Evolutionary conservation across 73 alveolate species (phyloP).

Genomic region (Tetrahymena thermophila): DNA sequence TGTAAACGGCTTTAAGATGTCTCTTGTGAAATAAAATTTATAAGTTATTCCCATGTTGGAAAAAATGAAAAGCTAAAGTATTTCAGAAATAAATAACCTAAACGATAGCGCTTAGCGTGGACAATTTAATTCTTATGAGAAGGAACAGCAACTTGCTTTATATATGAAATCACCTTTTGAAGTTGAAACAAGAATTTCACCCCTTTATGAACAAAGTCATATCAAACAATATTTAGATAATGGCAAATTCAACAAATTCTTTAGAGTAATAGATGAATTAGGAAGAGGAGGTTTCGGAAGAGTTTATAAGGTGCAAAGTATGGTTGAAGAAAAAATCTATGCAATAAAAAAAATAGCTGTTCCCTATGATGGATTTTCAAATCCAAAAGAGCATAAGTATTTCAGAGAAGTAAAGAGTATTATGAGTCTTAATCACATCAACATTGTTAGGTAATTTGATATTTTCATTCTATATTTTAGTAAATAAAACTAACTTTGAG

Average conservation of each 20-base stretch:
- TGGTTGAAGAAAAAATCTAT: not conserved
- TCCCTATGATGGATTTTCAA: not conserved
- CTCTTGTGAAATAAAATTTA: not conserved
- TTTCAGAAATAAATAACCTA: not conserved
- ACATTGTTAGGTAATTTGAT: not conserved
- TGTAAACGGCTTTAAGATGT: not conserved
- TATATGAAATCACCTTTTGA: not conserved
- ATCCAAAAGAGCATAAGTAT: not conserved
- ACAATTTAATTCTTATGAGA: not conserved
- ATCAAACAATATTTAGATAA: not conserved
- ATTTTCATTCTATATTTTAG: too few relatives aligned
- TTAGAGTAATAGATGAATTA: not conserved
- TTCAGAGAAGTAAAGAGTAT: not conserved
- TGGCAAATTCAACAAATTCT: not conserved
- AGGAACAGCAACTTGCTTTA: not conserved
- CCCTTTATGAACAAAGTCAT: not conserved
- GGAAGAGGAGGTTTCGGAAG: conserved; percentile 1
- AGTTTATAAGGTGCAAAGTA: not conserved
- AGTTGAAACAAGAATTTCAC: not conserved
- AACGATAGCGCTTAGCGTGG: not conserved
- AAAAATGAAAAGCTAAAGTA: not conserved
- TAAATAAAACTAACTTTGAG: too few relatives aligned
- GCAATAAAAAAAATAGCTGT: not conserved
- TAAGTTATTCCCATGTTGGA: not conserved
- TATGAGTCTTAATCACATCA: not conserved